A percentile compares a stretch with the other conserved stretches of the same genome.
Evolutionary conservation across 2,329 filamentous ascomycete genomes (phyloP).

Genomic region (Westerdykella aurantiaca): DNA sequence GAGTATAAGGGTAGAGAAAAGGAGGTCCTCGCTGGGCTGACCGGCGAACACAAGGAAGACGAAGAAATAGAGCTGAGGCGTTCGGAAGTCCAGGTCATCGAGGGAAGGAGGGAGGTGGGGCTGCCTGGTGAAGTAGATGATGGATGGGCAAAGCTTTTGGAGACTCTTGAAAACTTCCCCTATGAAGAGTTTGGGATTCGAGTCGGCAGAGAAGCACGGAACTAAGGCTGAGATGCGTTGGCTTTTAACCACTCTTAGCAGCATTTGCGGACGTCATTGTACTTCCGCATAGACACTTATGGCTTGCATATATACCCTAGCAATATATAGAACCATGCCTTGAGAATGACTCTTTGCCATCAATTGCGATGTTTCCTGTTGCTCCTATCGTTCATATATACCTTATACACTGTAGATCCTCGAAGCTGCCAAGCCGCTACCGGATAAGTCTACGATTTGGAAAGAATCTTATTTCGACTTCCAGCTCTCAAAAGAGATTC

Average conservation of each 20-base stretch:
- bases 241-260: not conserved
- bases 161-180: slow-evolving; percentile 54
- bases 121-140: slow-evolving; percentile 53
- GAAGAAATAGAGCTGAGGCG: slow-evolving; percentile 34
- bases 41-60: slow-evolving; percentile 62
- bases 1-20: slow-evolving; percentile 72
- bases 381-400: too few species aligned
- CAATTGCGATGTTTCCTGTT: too few species aligned
- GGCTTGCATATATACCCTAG: not conserved
- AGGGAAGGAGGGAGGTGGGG: slow-evolving; percentile 40
- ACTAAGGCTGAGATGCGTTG: not conserved
- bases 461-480: too few species aligned
- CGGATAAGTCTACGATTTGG: too few species aligned
- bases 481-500: too few species aligned
- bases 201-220: not conserved
- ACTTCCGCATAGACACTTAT: not conserved
- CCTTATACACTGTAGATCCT: too few species aligned
- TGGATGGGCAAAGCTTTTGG: slow-evolving; percentile 53
- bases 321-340: not conserved
- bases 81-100: slow-evolving; percentile 34
- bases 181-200: slow-evolving; percentile 55
- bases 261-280: not conserved
- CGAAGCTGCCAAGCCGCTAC: too few species aligned
- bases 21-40: slow-evolving; percentile 76
- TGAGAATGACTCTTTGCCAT: too few species aligned